phyloP scores from a whole-genome alignment of 176 grass and related monocot genomes.

The Rhipidocladum racemiflorum region DNA sequence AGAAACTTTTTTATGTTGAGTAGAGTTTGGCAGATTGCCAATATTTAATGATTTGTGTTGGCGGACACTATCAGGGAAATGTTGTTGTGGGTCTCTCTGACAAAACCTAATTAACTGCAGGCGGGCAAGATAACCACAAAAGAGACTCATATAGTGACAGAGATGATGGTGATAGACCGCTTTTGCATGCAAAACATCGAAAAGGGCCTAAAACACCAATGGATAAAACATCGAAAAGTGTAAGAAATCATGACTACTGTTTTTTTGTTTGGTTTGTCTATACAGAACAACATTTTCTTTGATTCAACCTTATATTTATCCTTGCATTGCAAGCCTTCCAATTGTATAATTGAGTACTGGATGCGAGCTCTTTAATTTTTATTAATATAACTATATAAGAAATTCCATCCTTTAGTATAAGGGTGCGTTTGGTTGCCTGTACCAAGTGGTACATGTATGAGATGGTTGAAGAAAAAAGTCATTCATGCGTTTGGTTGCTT shows the following conservation, averaged over 20 bases:
- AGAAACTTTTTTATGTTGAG: constrained; percentile 6
- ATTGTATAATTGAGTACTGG: constrained; percentile 2
- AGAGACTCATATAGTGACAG: constrained; percentile 28
- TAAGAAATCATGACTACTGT: constrained; percentile 28
- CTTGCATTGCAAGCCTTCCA: not conserved
- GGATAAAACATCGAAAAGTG: constrained; percentile 39
- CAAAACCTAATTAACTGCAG: constrained; percentile 28
- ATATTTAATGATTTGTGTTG: constrained; percentile 26
- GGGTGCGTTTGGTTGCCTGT: too few relatives aligned
- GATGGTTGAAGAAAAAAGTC: too few relatives aligned
- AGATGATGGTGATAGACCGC: constrained; percentile 31
- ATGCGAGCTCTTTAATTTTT: not conserved
- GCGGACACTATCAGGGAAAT: not conserved
- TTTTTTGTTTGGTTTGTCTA: not conserved
- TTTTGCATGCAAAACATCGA: constrained; percentile 36
- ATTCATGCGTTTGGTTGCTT: too few relatives aligned
- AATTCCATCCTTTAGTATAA: constrained; percentile 1
- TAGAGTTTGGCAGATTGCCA: constrained; percentile 2
- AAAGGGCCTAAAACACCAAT: constrained; percentile 21
- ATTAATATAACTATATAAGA: not conserved
- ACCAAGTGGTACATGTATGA: too few relatives aligned
- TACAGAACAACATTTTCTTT: not conserved
- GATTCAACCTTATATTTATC: not conserved
- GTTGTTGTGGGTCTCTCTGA: constrained; percentile 32
- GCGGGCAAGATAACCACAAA: constrained; percentile 33